Percentiles rank a stretch among this genome's conserved stretches.
Conservation (phyloP, 2,329 filamentous ascomycete genomes). For the Bimuria novae-zelandiae region DNA sequence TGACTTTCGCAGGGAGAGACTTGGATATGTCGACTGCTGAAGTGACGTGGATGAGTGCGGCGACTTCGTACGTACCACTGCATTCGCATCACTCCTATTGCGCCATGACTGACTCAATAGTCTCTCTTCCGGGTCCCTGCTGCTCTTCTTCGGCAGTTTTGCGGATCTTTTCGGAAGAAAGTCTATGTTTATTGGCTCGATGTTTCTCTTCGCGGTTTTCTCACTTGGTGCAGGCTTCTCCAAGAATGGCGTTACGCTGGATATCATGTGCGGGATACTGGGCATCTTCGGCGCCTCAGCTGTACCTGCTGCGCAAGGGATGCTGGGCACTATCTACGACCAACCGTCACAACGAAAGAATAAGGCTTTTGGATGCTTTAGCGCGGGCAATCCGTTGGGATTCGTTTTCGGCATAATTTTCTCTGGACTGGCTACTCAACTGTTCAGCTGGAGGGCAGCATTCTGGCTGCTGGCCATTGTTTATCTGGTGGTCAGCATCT, state of each 20-base stretch:
- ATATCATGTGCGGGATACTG: constrained; percentile 66
- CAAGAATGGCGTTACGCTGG: constrained; percentile 61
- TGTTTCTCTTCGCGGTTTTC: constrained; percentile 63
- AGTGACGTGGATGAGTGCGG: constrained; percentile 69
- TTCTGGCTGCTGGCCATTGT: constrained; percentile 68
- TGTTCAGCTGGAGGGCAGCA: constrained; percentile 67
- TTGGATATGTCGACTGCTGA: constrained; percentile 67
- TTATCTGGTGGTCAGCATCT: constrained; percentile 62
- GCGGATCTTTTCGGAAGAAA: constrained; percentile 70
- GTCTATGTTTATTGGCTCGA: constrained; percentile 62
- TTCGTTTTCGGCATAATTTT: constrained; percentile 64
- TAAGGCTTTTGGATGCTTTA: constrained; percentile 66
- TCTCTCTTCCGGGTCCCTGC: constrained; percentile 66
- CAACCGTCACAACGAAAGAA: constrained; percentile 67
- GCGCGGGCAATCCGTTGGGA: constrained; percentile 61
- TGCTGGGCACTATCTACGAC: constrained; percentile 67
- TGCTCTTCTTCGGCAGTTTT: constrained; percentile 68
- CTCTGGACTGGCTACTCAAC: constrained; percentile 63
- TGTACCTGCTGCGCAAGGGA: constrained; percentile 67
- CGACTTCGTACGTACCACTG: constrained; percentile 56
- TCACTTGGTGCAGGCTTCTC: constrained; percentile 64
- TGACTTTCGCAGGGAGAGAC: constrained; percentile 63
- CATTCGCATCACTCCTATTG: neutral
- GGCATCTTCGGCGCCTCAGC: constrained; percentile 68
- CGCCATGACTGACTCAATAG: constrained; percentile 34